Evolutionary conservation across 768 basidiomycete genomes (phyloP).

Genomic region (Strobilomyces confusus): DNA sequence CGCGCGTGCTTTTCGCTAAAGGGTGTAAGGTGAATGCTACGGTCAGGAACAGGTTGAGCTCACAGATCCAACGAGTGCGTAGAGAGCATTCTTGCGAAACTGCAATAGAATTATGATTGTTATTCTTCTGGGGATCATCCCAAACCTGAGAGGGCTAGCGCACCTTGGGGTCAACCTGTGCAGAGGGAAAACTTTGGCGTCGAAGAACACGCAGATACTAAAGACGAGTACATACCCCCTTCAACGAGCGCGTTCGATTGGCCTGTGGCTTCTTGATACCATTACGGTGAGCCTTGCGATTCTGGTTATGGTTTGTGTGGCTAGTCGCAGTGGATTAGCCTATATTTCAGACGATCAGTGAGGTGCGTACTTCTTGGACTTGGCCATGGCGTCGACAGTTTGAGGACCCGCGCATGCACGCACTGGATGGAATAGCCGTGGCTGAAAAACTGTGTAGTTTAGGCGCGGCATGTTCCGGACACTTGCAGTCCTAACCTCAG

Average conservation of each 20-base stretch:
- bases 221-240: conserved; percentile 68
- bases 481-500: too few relatives aligned
- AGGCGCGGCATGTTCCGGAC: conserved; percentile 21
- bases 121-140: not conserved
- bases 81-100: conserved; percentile 83
- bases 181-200: conserved; percentile 1
- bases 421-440: conserved; percentile 13
- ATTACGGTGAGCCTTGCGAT: conserved; percentile 95
- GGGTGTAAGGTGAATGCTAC: not conserved
- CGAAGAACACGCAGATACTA: not conserved
- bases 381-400: conserved; percentile 72
- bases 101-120: conserved; percentile 26
- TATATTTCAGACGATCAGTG: conserved; percentile 3
- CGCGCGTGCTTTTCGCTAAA: conserved; percentile 62
- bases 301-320: conserved; percentile 96
- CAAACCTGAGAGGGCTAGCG: conserved; percentile 9
- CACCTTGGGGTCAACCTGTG: conserved; percentile 80
- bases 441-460: conserved; percentile 35
- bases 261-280: conserved; percentile 86
- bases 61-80: conserved; percentile 73
- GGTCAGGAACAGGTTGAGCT: conserved; percentile 24
- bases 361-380: conserved; percentile 88
- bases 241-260: conserved; percentile 73
- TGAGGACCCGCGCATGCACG: conserved; percentile 1
- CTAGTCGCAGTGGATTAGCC: conserved; percentile 41